Evolutionary conservation across 1,139 yeast species (phyloP).

Genomic region (Taphrina wiesneri): DNA sequence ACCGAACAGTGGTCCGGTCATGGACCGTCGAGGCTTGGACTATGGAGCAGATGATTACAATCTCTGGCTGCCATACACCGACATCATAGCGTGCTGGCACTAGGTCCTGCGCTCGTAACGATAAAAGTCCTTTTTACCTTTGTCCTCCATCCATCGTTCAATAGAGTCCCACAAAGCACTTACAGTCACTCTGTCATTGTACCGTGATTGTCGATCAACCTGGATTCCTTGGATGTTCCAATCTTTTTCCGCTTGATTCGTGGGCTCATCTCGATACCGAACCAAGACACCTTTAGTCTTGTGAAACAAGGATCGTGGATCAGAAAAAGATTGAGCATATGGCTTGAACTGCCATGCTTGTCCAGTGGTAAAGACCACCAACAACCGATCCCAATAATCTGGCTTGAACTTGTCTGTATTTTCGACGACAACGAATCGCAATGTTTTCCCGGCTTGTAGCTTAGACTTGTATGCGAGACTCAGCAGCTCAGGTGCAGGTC

Average conservation of each 20-base stretch:
- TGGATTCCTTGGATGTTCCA: constrained; percentile 85
- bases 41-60: too few relatives aligned
- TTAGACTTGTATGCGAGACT: constrained; percentile 58
- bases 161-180: constrained; percentile 74
- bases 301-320: constrained; percentile 78
- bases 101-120: constrained; percentile 36
- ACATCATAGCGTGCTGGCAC: background rate
- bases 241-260: constrained; percentile 61
- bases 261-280: constrained; percentile 67
- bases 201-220: constrained; percentile 79
- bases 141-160: constrained; percentile 46
- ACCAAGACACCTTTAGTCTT: constrained; percentile 80
- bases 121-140: constrained; percentile 38
- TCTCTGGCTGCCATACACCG: background rate
- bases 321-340: constrained; percentile 65
- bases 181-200: constrained; percentile 83
- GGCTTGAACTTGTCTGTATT: constrained; percentile 89
- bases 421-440: constrained; percentile 77
- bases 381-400: constrained; percentile 92
- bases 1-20: too few relatives aligned
- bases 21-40: too few relatives aligned
- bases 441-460: constrained; percentile 53
- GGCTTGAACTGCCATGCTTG: constrained; percentile 95
- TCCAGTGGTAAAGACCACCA: constrained; percentile 94
- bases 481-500: constrained; percentile 37